phyloP scores from a whole-genome alignment of 768 basidiomycete genomes.

The Pholiota molesta region DNA sequence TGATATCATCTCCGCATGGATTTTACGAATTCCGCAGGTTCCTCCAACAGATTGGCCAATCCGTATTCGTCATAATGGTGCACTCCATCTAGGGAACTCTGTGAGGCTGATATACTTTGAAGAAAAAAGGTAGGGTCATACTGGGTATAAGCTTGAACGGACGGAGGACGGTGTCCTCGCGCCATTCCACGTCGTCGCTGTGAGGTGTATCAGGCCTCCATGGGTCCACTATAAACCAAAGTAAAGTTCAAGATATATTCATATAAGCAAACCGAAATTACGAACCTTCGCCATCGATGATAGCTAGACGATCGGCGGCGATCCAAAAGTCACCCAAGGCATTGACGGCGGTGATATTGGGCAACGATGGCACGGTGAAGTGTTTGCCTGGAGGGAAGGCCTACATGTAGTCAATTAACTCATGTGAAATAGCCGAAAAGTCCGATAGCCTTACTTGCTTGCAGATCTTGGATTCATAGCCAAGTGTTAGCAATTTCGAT shows the following conservation, averaged over 20 bases:
- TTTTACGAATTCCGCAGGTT: constrained; percentile 80
- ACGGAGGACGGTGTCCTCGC: constrained; percentile 69
- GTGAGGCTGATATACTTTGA: not conserved
- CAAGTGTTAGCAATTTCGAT: constrained; percentile 66
- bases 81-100: constrained; percentile 54
- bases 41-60: constrained; percentile 54
- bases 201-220: constrained; percentile 90
- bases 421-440: not conserved
- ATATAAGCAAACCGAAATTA: constrained; percentile 3
- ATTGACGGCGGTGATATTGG: constrained; percentile 86
- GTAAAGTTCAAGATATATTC: not conserved
- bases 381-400: constrained; percentile 79
- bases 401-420: constrained; percentile 32
- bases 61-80: constrained; percentile 86
- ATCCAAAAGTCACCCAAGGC: constrained; percentile 83
- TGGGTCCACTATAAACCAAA: constrained; percentile 65
- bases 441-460: constrained; percentile 27
- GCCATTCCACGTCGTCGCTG: constrained; percentile 66
- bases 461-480: constrained; percentile 41
- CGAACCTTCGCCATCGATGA: constrained; percentile 85
- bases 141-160: constrained; percentile 90
- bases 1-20: constrained; percentile 78
- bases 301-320: constrained; percentile 78
- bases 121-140: constrained; percentile 36
- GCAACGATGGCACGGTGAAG: constrained; percentile 69